Conservation (phyloP, 23 red algal genomes). For the Porphyridium purpureum region DNA sequence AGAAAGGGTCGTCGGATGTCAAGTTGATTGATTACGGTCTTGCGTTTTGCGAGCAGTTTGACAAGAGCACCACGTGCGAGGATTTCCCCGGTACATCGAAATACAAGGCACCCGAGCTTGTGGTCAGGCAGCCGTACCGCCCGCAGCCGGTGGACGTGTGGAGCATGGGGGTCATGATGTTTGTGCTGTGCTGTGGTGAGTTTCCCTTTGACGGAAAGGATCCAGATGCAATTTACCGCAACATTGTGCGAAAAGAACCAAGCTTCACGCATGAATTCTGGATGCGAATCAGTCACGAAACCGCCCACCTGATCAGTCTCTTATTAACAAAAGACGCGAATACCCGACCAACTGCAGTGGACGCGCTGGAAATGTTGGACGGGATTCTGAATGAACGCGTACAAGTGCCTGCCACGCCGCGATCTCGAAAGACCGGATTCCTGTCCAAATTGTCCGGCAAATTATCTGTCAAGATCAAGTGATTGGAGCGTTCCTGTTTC, state of each 20-base stretch:
- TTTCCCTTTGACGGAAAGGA: neutral
- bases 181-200: neutral
- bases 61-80: no score
- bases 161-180: neutral
- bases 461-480: no score
- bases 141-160: neutral
- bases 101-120: neutral
- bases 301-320: neutral
- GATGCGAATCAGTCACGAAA: neutral
- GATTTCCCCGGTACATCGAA: neutral
- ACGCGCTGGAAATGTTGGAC: no score
- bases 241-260: neutral
- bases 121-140: neutral
- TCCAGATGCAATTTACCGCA: neutral
- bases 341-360: no score
- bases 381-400: no score
- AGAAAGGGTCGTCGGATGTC: neutral
- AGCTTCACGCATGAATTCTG: neutral
- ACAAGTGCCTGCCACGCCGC: no score
- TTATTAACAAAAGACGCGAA: no score
- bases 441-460: no score
- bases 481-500: no score
- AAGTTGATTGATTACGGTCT: conserved; percentile 2
- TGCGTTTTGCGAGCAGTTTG: neutral
- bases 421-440: no score